Evolutionary conservation across 805 yeast species (phyloP).

Genomic region (Ogataea nitratoaversa): DNA sequence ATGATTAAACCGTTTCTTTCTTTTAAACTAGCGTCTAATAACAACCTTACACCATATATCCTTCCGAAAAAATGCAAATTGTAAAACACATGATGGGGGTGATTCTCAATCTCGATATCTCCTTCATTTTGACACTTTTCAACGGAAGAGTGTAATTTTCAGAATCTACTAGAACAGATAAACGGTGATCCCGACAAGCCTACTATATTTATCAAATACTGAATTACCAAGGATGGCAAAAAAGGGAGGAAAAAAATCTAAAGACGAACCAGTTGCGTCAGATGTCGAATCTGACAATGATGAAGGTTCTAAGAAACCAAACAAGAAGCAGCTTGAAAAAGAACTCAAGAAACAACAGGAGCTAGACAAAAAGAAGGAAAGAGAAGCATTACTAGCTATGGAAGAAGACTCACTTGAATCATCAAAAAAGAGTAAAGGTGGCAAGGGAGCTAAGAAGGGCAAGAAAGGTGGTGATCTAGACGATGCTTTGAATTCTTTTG

Average conservation of each 20-base stretch:
- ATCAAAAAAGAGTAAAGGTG: slow-evolving; percentile 51
- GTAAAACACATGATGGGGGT: too few species aligned
- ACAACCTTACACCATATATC: too few species aligned
- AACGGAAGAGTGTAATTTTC: too few species aligned
- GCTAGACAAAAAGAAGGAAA: slow-evolving; percentile 74
- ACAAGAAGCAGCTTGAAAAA: slow-evolving; percentile 65
- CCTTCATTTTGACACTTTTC: too few species aligned
- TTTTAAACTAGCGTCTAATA: too few species aligned
- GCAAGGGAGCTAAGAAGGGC: slow-evolving; percentile 48
- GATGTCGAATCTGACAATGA: slow-evolving; percentile 64
- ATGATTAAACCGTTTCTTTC: too few species aligned
- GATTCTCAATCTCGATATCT: too few species aligned
- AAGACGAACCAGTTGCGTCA: slow-evolving; percentile 40
- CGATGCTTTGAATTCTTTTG: slow-evolving; percentile 52
- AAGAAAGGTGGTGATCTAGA: slow-evolving; percentile 52
- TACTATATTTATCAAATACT: neutral
- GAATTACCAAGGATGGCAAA: slow-evolving; percentile 21
- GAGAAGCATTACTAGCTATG: slow-evolving; percentile 65
- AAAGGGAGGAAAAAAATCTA: slow-evolving; percentile 38
- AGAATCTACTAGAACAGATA: too few species aligned
- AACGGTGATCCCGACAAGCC: too few species aligned
- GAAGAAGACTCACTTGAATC: slow-evolving; percentile 46
- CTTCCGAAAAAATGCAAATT: too few species aligned
- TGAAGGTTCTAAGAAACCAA: slow-evolving; percentile 64
- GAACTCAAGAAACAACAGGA: slow-evolving; percentile 72